Percentiles rank a stretch among this genome's conserved stretches.
Evolutionary conservation across 2,329 filamentous ascomycete genomes (phyloP).

Genomic region (Neofusicoccum laricinum): DNA sequence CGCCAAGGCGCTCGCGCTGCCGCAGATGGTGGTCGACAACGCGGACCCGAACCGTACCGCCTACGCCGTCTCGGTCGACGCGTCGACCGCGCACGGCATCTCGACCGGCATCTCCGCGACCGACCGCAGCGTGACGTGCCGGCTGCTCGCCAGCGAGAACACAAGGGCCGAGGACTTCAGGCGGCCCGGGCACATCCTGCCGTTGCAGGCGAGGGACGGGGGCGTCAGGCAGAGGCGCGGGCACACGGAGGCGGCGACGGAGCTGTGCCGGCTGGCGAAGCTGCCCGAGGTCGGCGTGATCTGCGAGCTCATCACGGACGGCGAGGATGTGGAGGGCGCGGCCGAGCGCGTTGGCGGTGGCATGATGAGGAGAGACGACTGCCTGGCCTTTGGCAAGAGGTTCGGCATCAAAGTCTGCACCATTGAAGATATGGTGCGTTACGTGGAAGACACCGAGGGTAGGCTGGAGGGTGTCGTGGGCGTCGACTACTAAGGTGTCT

Average conservation of each 20-base stretch:
- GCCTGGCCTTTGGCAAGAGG: constrained; percentile 79
- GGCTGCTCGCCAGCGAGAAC: constrained; percentile 61
- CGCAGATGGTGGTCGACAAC: constrained; percentile 75
- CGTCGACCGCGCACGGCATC: constrained; percentile 61
- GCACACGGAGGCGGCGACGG: constrained; percentile 91
- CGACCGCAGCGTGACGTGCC: constrained; percentile 80
- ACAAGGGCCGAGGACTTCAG: constrained; percentile 63
- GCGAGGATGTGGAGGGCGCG: constrained; percentile 66
- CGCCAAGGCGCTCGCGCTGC: constrained; percentile 70
- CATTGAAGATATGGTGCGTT: constrained; percentile 81
- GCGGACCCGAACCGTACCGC: constrained; percentile 88
- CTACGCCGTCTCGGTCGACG: constrained; percentile 88
- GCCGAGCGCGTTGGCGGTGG: constrained; percentile 66
- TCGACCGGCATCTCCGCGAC: constrained; percentile 89
- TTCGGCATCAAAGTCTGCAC: constrained; percentile 94
- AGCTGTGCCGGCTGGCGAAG: constrained; percentile 82
- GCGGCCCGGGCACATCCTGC: constrained; percentile 86
- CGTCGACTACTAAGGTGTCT: constrained; percentile 20
- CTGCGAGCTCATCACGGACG: constrained; percentile 87
- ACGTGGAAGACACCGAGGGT: constrained; percentile 74
- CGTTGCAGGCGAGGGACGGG: constrained; percentile 73
- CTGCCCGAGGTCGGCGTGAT: constrained; percentile 78
- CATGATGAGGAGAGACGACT: constrained; percentile 90
- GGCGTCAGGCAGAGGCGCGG: constrained; percentile 77
- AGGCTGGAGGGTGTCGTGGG: constrained; percentile 26